Conservation (phyloP, 176 grass and related monocot genomes). For the Carex littledalei region DNA sequence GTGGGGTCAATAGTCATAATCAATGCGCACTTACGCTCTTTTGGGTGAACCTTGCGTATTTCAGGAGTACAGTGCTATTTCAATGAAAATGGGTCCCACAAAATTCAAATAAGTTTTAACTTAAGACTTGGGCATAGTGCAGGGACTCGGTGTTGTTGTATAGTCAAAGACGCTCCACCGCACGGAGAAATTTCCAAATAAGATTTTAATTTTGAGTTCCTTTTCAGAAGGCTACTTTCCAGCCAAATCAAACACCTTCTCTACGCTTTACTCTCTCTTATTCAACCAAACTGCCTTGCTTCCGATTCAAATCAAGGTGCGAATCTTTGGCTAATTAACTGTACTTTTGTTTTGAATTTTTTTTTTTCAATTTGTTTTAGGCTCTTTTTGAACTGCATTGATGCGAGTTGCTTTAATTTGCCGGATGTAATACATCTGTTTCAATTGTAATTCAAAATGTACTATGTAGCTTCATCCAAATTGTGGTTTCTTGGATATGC, state of each 20-base stretch:
- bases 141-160: not conserved
- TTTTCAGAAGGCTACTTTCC: slow-evolving; percentile 11
- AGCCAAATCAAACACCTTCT: slow-evolving; percentile 7
- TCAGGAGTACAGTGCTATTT: not conserved
- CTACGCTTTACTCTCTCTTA: slow-evolving; percentile 12
- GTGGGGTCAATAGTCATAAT: slow-evolving; percentile 13
- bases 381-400: not conserved
- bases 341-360: not conserved
- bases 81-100: not conserved
- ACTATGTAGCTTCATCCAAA: not conserved
- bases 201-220: slow-evolving; percentile 3
- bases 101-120: not conserved
- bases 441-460: not conserved
- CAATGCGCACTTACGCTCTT: not conserved
- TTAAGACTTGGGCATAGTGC: not conserved
- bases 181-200: slow-evolving; percentile 1
- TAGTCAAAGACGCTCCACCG: slow-evolving; percentile 4
- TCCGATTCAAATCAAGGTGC: slow-evolving; percentile 15
- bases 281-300: not conserved
- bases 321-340: slow-evolving; percentile 1
- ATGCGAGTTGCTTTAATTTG: not conserved
- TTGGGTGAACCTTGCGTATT: not conserved
- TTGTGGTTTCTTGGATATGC: not conserved
- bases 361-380: slow-evolving; percentile 5
- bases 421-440: not conserved